Evolutionary conservation across 495 filamentous ascomycete species (phyloP), one percentile per base, ranked within the genome.

Genomic region (Penicillium odoratum): DNA sequence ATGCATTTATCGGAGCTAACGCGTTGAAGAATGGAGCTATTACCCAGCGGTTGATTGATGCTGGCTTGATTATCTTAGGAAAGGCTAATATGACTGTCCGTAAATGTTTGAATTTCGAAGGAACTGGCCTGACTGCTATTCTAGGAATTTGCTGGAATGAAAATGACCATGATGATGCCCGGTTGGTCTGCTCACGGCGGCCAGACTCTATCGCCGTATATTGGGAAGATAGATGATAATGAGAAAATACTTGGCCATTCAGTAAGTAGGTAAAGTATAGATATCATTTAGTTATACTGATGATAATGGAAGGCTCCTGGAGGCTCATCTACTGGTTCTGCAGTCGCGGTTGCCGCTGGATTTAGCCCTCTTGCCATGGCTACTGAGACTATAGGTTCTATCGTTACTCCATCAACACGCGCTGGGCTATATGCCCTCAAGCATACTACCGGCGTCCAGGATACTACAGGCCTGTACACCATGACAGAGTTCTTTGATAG

Each of bases 261-360:
- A 25, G 63, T 64, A 26, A 50, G 36, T 29, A 26, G 31, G 2
- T 21, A 33, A 33, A 10, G 1, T 10, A 10, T 1, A 8, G 30
- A 33, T 33, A 9, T 33, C 30, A 10, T 61, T 49, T 38, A 3
- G 36, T 8, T 8, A 21, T 51, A 21, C 3, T 44, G 30, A 25
- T 56, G 42, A 15, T 43, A 36, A 54, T 48, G 51, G 65, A 11
- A 71, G 66, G 62, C 62, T 36, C 74, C 77, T 9, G 69, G 69
- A n/a, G 79, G 76, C 6, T 78, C 78, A 26, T 80, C 77, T 4
- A 69, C 77, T 8, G 79, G 77, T 18, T 78, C 73, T 51, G 79
- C 71, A 3, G 74, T 79, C 5, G 71, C 62, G 11, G 66, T 72
- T 18, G 69, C 74, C 1, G 72, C 76, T 16, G 77, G 76, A 7